Evolutionary conservation across 2,329 filamentous ascomycete species (phyloP).

Genomic region (Rachicladosporium sp.): DNA sequence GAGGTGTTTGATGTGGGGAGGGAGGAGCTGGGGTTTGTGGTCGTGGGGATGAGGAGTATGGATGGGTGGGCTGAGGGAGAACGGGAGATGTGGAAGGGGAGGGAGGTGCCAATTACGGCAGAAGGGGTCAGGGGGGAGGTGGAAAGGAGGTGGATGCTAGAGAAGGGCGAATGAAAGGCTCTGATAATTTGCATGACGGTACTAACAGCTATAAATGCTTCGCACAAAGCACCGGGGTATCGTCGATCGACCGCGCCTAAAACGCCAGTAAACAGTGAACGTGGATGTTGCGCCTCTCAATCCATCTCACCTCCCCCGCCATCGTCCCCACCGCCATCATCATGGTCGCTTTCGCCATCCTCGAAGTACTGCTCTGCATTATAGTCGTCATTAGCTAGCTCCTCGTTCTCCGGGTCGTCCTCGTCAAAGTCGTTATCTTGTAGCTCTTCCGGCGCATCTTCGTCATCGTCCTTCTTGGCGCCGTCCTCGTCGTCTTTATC

Average conservation of each 20-base stretch:
- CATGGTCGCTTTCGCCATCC: constrained; percentile 4
- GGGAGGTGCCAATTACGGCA: constrained; percentile 47
- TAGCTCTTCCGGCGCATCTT: constrained; percentile 6
- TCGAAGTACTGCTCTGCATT: constrained; percentile 6
- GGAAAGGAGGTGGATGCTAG: constrained; percentile 36
- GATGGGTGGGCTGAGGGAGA: constrained; percentile 55
- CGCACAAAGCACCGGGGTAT: too few species aligned
- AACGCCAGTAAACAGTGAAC: too few species aligned
- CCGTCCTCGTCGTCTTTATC: constrained; percentile 4
- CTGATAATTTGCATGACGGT: too few species aligned
- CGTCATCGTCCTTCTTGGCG: constrained; percentile 4
- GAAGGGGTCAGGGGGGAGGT: constrained; percentile 49
- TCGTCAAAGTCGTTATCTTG: constrained; percentile 7
- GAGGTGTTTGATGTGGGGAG: constrained; percentile 93
- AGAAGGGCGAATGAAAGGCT: constrained; percentile 7
- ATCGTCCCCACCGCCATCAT: constrained; percentile 4
- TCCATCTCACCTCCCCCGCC: neutral
- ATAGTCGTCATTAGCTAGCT: constrained; percentile 5
- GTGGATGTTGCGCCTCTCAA: too few species aligned
- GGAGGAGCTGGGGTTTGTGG: constrained; percentile 86
- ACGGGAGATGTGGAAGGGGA: constrained; percentile 38
- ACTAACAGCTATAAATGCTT: too few species aligned
- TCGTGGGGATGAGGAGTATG: constrained; percentile 72
- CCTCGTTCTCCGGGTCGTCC: constrained; percentile 2
- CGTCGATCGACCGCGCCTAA: too few species aligned